These are phyloP conservation scores for Penicillium sclerotiorum DNA, from an alignment of 2,329 filamentous ascomycete genomes.

Conservation along the genomic window DNA sequence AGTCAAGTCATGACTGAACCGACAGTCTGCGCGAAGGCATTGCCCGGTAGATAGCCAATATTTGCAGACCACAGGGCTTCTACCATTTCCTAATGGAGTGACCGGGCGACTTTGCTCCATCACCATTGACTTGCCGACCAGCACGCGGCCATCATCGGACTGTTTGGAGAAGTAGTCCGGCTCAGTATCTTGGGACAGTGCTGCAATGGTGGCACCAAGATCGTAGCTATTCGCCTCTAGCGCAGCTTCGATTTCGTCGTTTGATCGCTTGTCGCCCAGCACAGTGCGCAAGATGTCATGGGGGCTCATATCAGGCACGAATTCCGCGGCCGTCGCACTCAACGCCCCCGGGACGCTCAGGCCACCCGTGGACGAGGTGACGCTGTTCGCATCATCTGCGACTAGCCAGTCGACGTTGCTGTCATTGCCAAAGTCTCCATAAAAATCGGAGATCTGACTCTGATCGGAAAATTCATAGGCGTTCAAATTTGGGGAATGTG, in stretches of 20 bases:
- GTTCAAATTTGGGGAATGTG: slow-evolving; percentile 90
- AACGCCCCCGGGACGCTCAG: slow-evolving; percentile 68
- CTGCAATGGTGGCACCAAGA: slow-evolving; percentile 84
- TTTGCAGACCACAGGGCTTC: slow-evolving; percentile 90
- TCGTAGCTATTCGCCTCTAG: slow-evolving; percentile 90
- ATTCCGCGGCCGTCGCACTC: slow-evolving; percentile 83
- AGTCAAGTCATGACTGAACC: slow-evolving; percentile 94
- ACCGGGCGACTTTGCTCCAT: slow-evolving; percentile 70
- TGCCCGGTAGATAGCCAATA: slow-evolving; percentile 96
- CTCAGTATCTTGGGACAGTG: slow-evolving; percentile 76
- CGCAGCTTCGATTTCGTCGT: slow-evolving; percentile 93
- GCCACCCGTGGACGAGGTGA: slow-evolving; percentile 74
- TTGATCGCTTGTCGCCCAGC: slow-evolving; percentile 81
- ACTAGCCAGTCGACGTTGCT: slow-evolving; percentile 93
- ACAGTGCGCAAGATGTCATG: slow-evolving; percentile 98
- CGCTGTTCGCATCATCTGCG: slow-evolving; percentile 79
- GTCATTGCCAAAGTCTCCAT: slow-evolving; percentile 88
- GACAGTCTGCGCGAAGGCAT: slow-evolving; percentile 91
- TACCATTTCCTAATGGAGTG: slow-evolving; percentile 75
- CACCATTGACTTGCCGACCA: slow-evolving; percentile 89
- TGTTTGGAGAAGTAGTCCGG: slow-evolving; percentile 53
- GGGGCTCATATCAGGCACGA: slow-evolving; percentile 86
- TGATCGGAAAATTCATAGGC: slow-evolving; percentile 93
- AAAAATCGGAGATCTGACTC: slow-evolving; percentile 78
- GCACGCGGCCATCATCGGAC: slow-evolving; percentile 63